Percentiles rank a stretch among this genome's conserved stretches.
Evolutionary conservation across 768 basidiomycete genomes (phyloP).

Genomic region (Cystobasidium onofrii): DNA sequence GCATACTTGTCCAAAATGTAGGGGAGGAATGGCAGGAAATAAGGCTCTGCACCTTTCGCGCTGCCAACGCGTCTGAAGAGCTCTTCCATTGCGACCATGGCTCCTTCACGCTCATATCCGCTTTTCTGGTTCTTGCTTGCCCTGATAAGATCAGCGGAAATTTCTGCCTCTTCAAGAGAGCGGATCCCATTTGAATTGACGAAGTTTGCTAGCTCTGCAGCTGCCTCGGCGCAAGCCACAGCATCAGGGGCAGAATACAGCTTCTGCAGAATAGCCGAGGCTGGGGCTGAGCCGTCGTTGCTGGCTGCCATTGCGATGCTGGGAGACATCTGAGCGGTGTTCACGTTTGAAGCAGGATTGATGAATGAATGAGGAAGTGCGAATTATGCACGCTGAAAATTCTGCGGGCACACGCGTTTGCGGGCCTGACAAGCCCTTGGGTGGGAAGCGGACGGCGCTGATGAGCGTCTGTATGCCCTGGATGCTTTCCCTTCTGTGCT

Average conservation of each 20-base stretch:
- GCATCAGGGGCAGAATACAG: conserved; percentile 33
- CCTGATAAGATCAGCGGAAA: conserved; percentile 59
- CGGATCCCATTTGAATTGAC: conserved; percentile 37
- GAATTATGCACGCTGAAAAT: neutral
- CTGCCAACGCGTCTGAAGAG: conserved; percentile 50
- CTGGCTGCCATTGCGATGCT: conserved; percentile 6
- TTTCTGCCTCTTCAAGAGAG: conserved; percentile 37
- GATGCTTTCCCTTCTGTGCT: neutral
- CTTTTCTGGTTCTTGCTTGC: conserved; percentile 71
- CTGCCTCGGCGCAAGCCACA: conserved; percentile 36
- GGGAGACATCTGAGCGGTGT: conserved; percentile 11
- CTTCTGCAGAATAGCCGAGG: conserved; percentile 23
- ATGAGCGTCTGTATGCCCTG: neutral
- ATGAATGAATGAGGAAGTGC: neutral
- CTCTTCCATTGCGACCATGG: conserved; percentile 70
- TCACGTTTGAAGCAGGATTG: neutral
- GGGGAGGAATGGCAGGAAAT: conserved; percentile 68
- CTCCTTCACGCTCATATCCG: conserved; percentile 79
- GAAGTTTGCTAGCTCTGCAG: conserved; percentile 37
- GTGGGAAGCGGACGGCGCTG: neutral
- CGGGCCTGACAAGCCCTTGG: neutral
- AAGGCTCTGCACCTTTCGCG: conserved; percentile 64
- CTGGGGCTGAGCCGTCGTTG: neutral
- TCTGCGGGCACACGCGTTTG: neutral
- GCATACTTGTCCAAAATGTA: conserved; percentile 72